Evolutionary conservation across 805 yeast genomes (phyloP), one percentile per base, ranked within the genome.

Genomic region (Clavispora fructus): DNA sequence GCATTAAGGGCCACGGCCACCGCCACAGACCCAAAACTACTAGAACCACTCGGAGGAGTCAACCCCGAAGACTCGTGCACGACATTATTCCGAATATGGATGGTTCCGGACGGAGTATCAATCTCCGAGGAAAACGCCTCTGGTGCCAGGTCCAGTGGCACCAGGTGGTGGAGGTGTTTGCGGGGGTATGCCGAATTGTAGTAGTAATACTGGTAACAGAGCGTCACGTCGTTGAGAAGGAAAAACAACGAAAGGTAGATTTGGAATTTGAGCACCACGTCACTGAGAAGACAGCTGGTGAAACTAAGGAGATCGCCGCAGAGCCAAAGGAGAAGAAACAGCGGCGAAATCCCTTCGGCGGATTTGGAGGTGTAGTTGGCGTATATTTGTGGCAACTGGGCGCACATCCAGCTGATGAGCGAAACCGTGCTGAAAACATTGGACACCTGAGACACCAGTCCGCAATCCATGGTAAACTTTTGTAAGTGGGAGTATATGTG

Each of bases 121-220:
- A 33, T 5, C 13, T 33, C 37, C 25, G 37, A 33, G n/a, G 25
- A 33, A 17, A 33, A 33, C 4, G 37, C 37, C 25, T 33, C 25
- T 1, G 37, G 37, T 4, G 37, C 25, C 4, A 6, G 13, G 25
- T 33, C 37, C 2, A 32, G 19, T 2, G 11, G 37, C 35, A 43
- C 19, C 28, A 56, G 68, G 44, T 33, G 74, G 68, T 65, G 65
- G 13, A 50, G 41, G 52, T 38, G 37, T 16, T 49, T 56, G 16
- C 60, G 48, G 3, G 70, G 67, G 46, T 69, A 75, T 25, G 74
- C 61, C 42, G 55, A 53, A n/a, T 78, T 69, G 63, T 89, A 91
- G 64, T 87, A 82, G 63, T 80, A 77, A 61, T 75, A 90, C 62
- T 91, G 97, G 4, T 76, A 71, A 41, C 82, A 73, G 27, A 91